Conservation (phyloP, 495 filamentous ascomycete genomes). For the Elasticomyces elasticus region DNA sequence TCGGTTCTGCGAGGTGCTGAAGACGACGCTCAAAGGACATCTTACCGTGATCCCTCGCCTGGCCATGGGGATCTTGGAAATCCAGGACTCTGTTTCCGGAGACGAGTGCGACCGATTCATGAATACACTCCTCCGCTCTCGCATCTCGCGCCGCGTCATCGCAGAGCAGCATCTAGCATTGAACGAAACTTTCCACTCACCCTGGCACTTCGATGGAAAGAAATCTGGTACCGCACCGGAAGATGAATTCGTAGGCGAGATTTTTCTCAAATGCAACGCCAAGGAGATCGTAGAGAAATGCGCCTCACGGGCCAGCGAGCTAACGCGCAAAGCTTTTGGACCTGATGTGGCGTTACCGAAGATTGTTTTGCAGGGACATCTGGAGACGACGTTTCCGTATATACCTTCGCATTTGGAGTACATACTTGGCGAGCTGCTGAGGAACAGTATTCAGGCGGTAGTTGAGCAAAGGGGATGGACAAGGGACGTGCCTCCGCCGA, state of each 20-base stretch:
- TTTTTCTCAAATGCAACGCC: constrained; percentile 89
- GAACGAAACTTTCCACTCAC: constrained; percentile 90
- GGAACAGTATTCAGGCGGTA: constrained; percentile 89
- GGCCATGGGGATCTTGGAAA: constrained; percentile 88
- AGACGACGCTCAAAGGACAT: constrained; percentile 72
- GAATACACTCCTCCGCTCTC: constrained; percentile 84
- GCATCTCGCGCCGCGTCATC: constrained; percentile 92
- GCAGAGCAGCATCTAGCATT: constrained; percentile 94
- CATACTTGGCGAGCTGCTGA: constrained; percentile 87
- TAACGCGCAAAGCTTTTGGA: constrained; percentile 63
- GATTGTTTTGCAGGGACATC: constrained; percentile 75
- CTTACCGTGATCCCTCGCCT: constrained; percentile 86
- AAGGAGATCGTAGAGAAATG: constrained; percentile 80
- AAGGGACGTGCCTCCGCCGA: constrained; percentile 64
- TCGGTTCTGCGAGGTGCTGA: constrained; percentile 69
- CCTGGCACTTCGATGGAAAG: constrained; percentile 79
- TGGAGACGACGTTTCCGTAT: constrained; percentile 87
- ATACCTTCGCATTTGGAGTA: constrained; percentile 95
- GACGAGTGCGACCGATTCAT: constrained; percentile 86
- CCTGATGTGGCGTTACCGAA: constrained; percentile 59
- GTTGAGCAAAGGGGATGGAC: constrained; percentile 53
- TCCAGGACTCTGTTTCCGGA: constrained; percentile 62
- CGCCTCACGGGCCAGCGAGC: constrained; percentile 57
- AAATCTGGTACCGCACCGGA: constrained; percentile 40
- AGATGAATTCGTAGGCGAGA: constrained; percentile 84